Evolutionary conservation across 2,329 filamentous ascomycete species (phyloP).

Genomic region (Colletotrichum euphorbiae): DNA sequence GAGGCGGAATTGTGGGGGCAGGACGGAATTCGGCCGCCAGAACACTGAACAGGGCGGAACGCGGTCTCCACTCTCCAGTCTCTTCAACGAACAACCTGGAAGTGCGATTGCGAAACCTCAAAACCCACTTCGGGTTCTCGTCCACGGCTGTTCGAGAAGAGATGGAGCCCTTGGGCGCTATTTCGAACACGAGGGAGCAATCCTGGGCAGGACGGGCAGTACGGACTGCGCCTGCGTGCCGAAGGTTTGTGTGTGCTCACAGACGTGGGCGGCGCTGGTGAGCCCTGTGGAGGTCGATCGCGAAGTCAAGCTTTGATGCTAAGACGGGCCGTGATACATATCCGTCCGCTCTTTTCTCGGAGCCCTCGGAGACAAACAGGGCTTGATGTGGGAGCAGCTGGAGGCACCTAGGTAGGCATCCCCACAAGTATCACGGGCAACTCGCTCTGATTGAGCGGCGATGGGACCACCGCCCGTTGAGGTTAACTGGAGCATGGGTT

Average conservation of each 20-base stretch:
- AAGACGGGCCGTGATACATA: conserved; percentile 30
- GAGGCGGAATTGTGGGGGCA: not conserved
- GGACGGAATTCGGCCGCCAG: conserved; percentile 35
- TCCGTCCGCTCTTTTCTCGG: conserved; percentile 31
- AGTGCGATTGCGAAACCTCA: conserved; percentile 25
- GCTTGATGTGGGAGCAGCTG: not conserved
- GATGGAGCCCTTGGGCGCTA: conserved; percentile 11
- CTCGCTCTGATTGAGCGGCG: conserved; percentile 11
- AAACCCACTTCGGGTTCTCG: conserved; percentile 13
- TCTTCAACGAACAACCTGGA: no score
- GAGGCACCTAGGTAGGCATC: not conserved
- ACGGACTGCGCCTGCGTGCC: not conserved
- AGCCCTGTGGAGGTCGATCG: conserved; percentile 20
- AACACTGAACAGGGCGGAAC: not conserved
- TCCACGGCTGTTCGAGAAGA: conserved; percentile 3
- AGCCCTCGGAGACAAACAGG: conserved; percentile 27
- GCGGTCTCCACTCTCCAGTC: conserved; percentile 3
- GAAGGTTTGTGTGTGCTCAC: not conserved
- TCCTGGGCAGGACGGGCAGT: not conserved
- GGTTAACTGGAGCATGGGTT: not conserved
- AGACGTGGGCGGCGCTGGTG: no score
- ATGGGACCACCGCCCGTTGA: not conserved
- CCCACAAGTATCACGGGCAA: conserved; percentile 15
- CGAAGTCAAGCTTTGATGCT: conserved; percentile 35
- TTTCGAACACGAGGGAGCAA: not conserved